A percentile compares a stretch with the other conserved stretches of the same genome.
Conservation (phyloP, 176 grass and related monocot genomes). For the Calamus simplicifolius region DNA sequence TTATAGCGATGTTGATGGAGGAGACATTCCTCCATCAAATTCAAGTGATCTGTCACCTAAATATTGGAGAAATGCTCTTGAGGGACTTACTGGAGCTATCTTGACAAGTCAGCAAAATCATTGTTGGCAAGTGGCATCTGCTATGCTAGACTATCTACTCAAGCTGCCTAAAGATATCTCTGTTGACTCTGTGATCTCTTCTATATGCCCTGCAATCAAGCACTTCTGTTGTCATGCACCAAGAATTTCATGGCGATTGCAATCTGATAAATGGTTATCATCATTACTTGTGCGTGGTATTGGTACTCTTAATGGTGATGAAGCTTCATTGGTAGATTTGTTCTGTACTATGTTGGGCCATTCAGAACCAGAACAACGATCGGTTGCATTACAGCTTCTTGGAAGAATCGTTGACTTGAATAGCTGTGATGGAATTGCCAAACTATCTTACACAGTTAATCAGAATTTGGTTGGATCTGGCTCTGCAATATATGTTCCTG, state of each 20-base stretch:
- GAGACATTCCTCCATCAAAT: background rate
- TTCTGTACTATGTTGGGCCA: constrained; percentile 77
- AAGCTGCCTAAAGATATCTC: constrained; percentile 43
- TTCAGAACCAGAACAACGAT: constrained; percentile 83
- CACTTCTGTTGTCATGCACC: constrained; percentile 68
- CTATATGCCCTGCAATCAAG: constrained; percentile 45
- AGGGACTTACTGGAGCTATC: constrained; percentile 44
- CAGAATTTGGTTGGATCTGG: constrained; percentile 28
- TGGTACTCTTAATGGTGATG: constrained; percentile 32
- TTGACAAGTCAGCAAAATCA: constrained; percentile 63
- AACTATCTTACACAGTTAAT: constrained; percentile 20
- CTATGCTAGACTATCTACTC: constrained; percentile 69
- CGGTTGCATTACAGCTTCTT: constrained; percentile 74
- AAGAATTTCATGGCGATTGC: constrained; percentile 75
- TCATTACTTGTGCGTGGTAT: constrained; percentile 38
- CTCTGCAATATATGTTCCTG: constrained; percentile 24
- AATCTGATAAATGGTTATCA: constrained; percentile 80
- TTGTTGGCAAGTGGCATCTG: constrained; percentile 73
- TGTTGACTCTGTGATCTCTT: constrained; percentile 37
- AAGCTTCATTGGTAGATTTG: constrained; percentile 54
- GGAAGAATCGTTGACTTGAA: constrained; percentile 50
- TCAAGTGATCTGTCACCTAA: constrained; percentile 29
- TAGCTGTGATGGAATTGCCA: constrained; percentile 28
- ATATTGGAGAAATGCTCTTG: constrained; percentile 61
- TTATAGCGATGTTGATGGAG: constrained; percentile 5